Conservation (phyloP, 1,139 yeast species). For the Debaryomycetaceae sp. region DNA sequence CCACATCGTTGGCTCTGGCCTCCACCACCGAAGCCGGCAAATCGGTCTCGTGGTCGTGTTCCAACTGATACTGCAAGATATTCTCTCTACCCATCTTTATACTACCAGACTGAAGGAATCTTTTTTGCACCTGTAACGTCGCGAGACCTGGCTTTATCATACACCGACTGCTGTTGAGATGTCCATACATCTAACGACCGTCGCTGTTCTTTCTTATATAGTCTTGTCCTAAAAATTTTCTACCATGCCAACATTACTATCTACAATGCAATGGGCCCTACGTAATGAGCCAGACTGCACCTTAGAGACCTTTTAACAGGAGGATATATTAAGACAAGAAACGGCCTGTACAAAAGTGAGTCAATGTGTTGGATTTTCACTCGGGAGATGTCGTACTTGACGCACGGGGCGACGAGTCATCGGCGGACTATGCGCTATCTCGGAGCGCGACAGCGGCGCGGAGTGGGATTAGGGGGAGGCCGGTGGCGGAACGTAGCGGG, state of each 20-base stretch:
- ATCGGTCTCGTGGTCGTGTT: conserved; percentile 40
- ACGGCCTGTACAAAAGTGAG: neutral
- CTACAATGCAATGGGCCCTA: neutral
- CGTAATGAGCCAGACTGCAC: neutral
- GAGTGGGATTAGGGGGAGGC: no score
- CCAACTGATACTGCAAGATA: conserved; percentile 39
- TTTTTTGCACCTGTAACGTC: neutral
- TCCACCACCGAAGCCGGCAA: conserved; percentile 13
- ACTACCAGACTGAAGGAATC: conserved; percentile 2
- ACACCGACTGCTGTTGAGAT: neutral
- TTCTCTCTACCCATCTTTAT: conserved; percentile 43
- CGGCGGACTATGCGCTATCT: neutral
- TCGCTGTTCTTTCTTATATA: neutral
- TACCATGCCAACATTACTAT: neutral
- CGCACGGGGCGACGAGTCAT: neutral
- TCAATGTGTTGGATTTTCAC: neutral
- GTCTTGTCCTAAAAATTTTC: neutral
- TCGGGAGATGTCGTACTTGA: neutral
- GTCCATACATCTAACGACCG: neutral
- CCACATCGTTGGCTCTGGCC: conserved; percentile 8
- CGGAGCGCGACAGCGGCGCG: no score
- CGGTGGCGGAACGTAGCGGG: no score
- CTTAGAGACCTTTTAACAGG: neutral
- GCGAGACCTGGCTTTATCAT: neutral
- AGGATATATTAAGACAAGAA: neutral